These are phyloP conservation scores for Cyclotella cryptica DNA, from an alignment of 108 stramenopile genomes.

Conservation along the genomic window DNA sequence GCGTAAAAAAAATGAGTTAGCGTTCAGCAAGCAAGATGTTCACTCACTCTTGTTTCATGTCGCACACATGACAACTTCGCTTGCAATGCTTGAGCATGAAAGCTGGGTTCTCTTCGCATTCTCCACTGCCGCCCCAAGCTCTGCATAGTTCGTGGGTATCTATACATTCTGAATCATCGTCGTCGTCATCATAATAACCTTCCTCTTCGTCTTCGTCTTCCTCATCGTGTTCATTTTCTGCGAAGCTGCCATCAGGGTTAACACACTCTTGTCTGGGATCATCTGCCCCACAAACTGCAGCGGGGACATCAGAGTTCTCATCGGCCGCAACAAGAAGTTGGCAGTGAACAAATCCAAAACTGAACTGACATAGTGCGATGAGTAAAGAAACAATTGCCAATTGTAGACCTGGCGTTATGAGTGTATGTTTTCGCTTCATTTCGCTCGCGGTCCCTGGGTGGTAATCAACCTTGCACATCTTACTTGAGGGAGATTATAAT, in stretches of 20 bases:
- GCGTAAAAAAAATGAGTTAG: neutral
- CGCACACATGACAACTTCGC: neutral
- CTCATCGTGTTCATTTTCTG: neutral
- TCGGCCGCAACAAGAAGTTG: neutral
- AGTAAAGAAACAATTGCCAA: neutral
- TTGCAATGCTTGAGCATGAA: constrained; percentile 14
- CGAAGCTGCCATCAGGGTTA: neutral
- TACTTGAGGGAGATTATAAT: no score
- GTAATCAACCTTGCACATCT: no score
- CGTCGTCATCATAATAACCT: neutral
- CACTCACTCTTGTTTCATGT: neutral
- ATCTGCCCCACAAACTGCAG: constrained; percentile 1
- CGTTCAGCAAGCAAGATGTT: neutral
- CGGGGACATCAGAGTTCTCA: neutral
- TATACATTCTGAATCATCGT: neutral
- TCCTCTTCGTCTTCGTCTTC: neutral
- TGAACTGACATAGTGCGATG: neutral
- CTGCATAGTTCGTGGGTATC: neutral
- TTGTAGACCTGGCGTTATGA: no score
- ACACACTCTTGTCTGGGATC: constrained; percentile 12
- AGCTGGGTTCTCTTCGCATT: constrained; percentile 8
- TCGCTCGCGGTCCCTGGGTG: no score
- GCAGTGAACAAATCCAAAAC: neutral
- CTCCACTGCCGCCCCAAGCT: neutral
- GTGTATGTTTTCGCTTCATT: no score